Evolutionary conservation across 2,329 filamentous ascomycete species (phyloP).

Genomic region (Clarireedia paspali): DNA sequence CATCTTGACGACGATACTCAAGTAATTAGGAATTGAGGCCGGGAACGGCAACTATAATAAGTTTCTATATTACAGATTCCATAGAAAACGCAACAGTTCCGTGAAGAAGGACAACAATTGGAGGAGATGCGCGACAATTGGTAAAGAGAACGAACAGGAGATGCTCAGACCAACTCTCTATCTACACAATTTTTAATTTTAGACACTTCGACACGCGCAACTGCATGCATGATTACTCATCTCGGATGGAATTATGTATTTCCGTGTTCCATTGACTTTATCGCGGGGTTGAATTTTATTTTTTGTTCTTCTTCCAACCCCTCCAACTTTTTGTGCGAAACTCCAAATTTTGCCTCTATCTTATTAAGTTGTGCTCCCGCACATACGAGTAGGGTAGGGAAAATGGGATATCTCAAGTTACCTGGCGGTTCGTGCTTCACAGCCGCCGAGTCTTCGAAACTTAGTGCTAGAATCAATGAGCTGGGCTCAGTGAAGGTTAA

Average conservation of each 20-base stretch:
- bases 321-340: not conserved
- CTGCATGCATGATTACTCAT: too few relatives aligned
- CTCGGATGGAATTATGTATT: too few relatives aligned
- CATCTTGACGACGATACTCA: constrained; percentile 17
- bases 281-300: not conserved
- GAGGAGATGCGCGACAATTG: not conserved
- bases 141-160: not conserved
- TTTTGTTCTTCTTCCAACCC: not conserved
- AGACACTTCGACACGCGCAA: too few relatives aligned
- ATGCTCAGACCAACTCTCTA: not conserved
- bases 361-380: not conserved
- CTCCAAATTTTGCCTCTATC: not conserved
- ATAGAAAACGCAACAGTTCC: not conserved
- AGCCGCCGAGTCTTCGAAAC: constrained; percentile 23
- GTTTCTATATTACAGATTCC: constrained; percentile 1
- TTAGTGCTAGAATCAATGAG: constrained; percentile 18
- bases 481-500: constrained; percentile 16
- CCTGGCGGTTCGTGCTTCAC: constrained; percentile 27
- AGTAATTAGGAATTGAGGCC: not conserved
- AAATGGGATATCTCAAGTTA: constrained; percentile 22
- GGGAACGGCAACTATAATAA: not conserved
- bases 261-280: too few relatives aligned
- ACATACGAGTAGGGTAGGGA: not conserved
- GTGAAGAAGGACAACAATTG: not conserved
- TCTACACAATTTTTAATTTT: too few relatives aligned